Conservation (phyloP, 129 eudicot species). For the Smallanthus sonchifolius region DNA sequence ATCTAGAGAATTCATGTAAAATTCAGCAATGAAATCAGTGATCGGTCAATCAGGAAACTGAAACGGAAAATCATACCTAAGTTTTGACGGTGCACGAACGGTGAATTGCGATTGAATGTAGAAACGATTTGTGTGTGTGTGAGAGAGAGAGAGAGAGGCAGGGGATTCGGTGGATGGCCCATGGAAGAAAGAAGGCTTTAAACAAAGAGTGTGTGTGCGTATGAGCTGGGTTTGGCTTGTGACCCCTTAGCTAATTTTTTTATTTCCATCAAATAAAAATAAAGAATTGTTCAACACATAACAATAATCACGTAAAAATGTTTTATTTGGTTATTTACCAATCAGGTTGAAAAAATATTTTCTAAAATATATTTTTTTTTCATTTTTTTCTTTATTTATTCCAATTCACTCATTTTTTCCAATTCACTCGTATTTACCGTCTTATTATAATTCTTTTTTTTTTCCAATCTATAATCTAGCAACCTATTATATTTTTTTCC, state of each 20-base stretch:
- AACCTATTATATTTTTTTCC: too few species aligned
- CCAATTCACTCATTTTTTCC: too few species aligned
- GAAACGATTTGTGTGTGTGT: not conserved
- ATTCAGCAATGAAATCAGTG: not conserved
- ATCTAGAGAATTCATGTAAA: not conserved
- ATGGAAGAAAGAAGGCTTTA: conserved; percentile 13
- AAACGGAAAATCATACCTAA: conserved; percentile 6
- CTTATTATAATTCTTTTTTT: too few species aligned
- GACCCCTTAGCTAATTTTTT: not conserved
- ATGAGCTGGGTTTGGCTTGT: conserved; percentile 27
- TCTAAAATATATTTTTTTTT: too few species aligned
- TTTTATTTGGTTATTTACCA: too few species aligned
- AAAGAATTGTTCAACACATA: too few species aligned
- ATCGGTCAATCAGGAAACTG: conserved; percentile 1
- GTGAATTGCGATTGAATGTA: conserved; percentile 22
- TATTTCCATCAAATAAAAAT: too few species aligned
- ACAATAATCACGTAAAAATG: too few species aligned
- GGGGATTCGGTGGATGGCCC: conserved; percentile 32
- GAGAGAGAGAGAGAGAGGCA: not conserved
- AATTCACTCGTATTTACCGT: too few species aligned
- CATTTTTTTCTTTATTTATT: too few species aligned
- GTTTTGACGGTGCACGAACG: conserved; percentile 24
- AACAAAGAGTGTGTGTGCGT: conserved; percentile 17
- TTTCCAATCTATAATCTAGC: too few species aligned
- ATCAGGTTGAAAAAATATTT: too few species aligned